Conservation (phyloP, 495 filamentous ascomycete genomes). For the Terfezia claveryi region DNA sequence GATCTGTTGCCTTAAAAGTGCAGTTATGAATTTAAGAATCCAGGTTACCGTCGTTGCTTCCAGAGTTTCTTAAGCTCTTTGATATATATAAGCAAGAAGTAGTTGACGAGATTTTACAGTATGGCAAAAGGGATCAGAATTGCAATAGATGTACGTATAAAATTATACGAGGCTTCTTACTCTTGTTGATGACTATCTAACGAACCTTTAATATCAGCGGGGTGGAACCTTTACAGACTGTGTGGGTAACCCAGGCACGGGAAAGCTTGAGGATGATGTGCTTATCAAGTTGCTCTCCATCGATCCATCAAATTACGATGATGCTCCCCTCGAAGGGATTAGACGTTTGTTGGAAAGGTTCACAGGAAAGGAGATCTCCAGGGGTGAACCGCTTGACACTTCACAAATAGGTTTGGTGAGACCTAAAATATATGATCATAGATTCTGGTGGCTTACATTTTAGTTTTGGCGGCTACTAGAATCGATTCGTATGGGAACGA, state of each 20-base stretch:
- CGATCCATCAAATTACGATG: constrained; percentile 68
- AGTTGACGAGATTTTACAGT: neutral
- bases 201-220: constrained; percentile 21
- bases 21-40: too few species aligned
- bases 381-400: constrained; percentile 66
- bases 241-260: constrained; percentile 39
- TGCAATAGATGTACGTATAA: constrained; percentile 16
- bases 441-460: constrained; percentile 26
- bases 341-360: constrained; percentile 72
- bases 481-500: constrained; percentile 74
- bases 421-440: constrained; percentile 37
- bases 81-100: neutral
- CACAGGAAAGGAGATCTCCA: constrained; percentile 47
- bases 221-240: constrained; percentile 56
- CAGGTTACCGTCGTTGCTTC: too few species aligned
- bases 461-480: constrained; percentile 40
- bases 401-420: constrained; percentile 51
- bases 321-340: constrained; percentile 81
- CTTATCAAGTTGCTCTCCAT: constrained; percentile 81
- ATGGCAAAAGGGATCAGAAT: constrained; percentile 15
- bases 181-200: neutral
- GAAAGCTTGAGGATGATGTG: constrained; percentile 41
- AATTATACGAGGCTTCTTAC: neutral
- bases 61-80: too few species aligned
- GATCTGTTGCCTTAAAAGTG: too few species aligned